A percentile compares a stretch with the other conserved stretches of the same genome.
Evolutionary conservation across 768 basidiomycete species (phyloP).

Genomic region (Suillus bovinus): DNA sequence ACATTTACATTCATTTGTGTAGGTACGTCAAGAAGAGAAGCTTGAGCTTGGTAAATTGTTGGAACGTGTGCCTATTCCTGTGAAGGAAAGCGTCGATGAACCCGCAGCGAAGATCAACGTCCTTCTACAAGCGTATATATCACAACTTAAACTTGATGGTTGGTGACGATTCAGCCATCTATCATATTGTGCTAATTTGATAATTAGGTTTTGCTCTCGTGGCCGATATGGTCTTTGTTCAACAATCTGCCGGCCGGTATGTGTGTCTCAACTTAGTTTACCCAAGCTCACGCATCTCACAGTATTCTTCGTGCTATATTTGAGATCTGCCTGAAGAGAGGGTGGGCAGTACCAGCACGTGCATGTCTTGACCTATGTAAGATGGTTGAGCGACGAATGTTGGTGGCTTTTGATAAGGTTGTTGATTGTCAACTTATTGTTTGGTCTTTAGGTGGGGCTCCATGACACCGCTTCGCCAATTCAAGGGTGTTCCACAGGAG

Average conservation of each 20-base stretch:
- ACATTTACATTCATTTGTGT: neutral
- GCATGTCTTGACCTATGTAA: slow-evolving; percentile 93
- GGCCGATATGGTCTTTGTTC: slow-evolving; percentile 94
- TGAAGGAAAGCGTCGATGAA: slow-evolving; percentile 96
- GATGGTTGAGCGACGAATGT: slow-evolving; percentile 91
- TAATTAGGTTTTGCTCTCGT: slow-evolving; percentile 74
- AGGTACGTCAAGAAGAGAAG: slow-evolving; percentile 82
- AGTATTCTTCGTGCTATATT: slow-evolving; percentile 95
- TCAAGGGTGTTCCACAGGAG: slow-evolving; percentile 86
- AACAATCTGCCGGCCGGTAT: slow-evolving; percentile 92
- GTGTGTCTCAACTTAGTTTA: slow-evolving; percentile 15
- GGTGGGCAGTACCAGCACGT: slow-evolving; percentile 95
- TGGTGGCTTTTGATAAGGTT: slow-evolving; percentile 22
- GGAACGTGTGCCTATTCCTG: slow-evolving; percentile 94
- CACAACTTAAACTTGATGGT: slow-evolving; percentile 90
- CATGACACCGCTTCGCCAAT: slow-evolving; percentile 96
- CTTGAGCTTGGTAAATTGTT: slow-evolving; percentile 86
- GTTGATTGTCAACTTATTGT: slow-evolving; percentile 3
- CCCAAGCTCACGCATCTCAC: slow-evolving; percentile 7
- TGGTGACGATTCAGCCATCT: slow-evolving; percentile 9
- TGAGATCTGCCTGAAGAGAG: slow-evolving; percentile 95
- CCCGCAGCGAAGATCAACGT: slow-evolving; percentile 98
- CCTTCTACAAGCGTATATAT: slow-evolving; percentile 91
- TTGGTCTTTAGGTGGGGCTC: slow-evolving; percentile 78
- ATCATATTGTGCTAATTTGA: neutral